These are phyloP conservation scores for Cadophora sp. DNA, from an alignment of 2,329 filamentous ascomycete species.

Conservation along the genomic window DNA sequence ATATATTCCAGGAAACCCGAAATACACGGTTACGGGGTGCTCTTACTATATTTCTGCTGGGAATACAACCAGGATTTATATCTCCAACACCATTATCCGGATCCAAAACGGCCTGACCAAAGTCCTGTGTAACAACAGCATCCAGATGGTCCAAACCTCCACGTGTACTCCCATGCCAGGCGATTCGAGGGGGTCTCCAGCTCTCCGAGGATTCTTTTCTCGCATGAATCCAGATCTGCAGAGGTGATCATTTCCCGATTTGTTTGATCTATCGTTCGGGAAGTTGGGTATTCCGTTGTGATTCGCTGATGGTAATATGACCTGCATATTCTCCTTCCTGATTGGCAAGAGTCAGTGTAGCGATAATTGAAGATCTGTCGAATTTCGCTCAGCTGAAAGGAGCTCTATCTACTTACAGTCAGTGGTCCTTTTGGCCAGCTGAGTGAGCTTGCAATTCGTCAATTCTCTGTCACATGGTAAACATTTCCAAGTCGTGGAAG, in stretches of 20 bases:
- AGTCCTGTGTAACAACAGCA: conserved; percentile 5
- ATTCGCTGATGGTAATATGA: conserved; percentile 9
- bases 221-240: conserved; percentile 8
- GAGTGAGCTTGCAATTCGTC: background rate
- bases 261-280: conserved; percentile 4
- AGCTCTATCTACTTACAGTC: background rate
- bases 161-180: background rate
- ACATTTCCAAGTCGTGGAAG: background rate
- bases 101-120: background rate
- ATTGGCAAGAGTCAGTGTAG: conserved; percentile 6
- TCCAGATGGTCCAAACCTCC: conserved; percentile 6
- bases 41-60: background rate
- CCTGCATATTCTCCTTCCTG: conserved; percentile 10
- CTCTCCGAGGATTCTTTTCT: conserved; percentile 3
- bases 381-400: background rate
- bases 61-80: background rate
- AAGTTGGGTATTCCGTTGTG: conserved; percentile 5
- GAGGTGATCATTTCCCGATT: background rate
- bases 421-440: background rate
- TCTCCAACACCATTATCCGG: background rate
- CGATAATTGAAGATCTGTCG: background rate
- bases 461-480: background rate
- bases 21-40: too few relatives aligned
- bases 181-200: background rate
- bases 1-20: background rate